Evolutionary conservation across 1,284 basidiomycete genomes (phyloP).

Genomic region (Neotropicomus parvogracilis): DNA sequence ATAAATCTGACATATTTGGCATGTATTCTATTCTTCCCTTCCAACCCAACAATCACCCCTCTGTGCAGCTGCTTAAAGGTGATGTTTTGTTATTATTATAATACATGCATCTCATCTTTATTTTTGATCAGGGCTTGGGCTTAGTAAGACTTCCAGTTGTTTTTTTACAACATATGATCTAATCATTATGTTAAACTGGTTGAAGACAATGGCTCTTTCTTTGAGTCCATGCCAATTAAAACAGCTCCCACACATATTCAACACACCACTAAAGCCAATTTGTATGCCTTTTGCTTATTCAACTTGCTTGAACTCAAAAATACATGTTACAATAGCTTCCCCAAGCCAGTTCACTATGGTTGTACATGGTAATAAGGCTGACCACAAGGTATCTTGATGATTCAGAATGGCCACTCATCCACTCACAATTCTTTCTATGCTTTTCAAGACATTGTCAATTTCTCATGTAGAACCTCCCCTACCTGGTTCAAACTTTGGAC

Average conservation of each 20-base stretch:
- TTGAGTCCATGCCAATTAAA: conserved; percentile 14
- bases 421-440: conserved; percentile 6
- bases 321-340: conserved; percentile 10
- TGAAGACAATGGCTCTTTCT: conserved; percentile 17
- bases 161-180: background rate
- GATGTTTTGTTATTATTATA: background rate
- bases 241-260: conserved; percentile 6
- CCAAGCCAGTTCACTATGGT: conserved; percentile 16
- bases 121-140: background rate
- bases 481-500: background rate
- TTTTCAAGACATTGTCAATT: conserved; percentile 12
- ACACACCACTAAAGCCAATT: conserved; percentile 1
- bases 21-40: background rate
- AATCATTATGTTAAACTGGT: background rate
- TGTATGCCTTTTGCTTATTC: conserved; percentile 16
- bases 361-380: conserved; percentile 5
- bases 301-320: background rate
- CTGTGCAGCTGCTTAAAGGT: conserved; percentile 4
- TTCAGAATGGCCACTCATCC: background rate
- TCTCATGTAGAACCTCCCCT: conserved; percentile 3
- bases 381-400: conserved; percentile 15
- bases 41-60: background rate
- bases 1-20: conserved; percentile 3
- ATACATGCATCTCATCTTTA: too few species aligned
- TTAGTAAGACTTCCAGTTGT: background rate